phyloP scores from a whole-genome alignment of 2,329 filamentous ascomycete genomes.

The Pezicula radicicola region DNA sequence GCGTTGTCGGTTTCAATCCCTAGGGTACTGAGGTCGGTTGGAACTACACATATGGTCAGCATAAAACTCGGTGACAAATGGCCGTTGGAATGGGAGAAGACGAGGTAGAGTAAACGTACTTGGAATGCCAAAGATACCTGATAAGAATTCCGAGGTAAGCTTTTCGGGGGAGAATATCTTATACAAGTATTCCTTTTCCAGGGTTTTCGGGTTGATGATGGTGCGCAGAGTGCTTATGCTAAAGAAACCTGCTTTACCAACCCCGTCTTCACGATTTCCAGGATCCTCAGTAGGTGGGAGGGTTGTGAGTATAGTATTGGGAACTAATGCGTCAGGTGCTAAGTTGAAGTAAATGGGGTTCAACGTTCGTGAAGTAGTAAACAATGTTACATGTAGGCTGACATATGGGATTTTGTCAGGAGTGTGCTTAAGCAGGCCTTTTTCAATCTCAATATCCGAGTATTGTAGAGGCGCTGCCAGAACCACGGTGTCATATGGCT shows the following conservation, averaged over 20 bases:
- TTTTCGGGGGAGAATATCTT: constrained; percentile 61
- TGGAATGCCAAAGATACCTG: constrained; percentile 43
- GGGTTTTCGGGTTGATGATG: constrained; percentile 57
- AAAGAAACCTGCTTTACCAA: constrained; percentile 78
- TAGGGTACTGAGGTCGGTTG: constrained; percentile 19
- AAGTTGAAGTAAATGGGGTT: constrained; percentile 72
- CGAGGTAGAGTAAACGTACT: constrained; percentile 8
- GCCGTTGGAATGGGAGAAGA: constrained; percentile 16
- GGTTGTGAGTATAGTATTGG: constrained; percentile 80
- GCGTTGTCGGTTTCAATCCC: constrained; percentile 42
- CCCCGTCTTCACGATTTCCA: constrained; percentile 49
- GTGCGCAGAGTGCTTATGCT: constrained; percentile 73
- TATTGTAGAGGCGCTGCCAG: constrained; percentile 84
- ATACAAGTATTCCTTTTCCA: constrained; percentile 54
- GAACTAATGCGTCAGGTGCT: constrained; percentile 51
- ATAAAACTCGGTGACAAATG: constrained; percentile 25
- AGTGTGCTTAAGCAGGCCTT: constrained; percentile 62
- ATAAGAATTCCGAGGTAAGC: constrained; percentile 51
- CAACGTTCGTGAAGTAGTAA: constrained; percentile 74
- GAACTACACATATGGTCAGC: constrained; percentile 10
- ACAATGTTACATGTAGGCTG: constrained; percentile 82
- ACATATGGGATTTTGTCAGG: constrained; percentile 86
- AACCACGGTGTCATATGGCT: constrained; percentile 72
- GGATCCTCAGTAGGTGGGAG: constrained; percentile 54
- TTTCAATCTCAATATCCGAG: constrained; percentile 61